Evolutionary conservation across 2,329 filamentous ascomycete species (phyloP).

Genomic region (Exophiala xenobiotica): DNA sequence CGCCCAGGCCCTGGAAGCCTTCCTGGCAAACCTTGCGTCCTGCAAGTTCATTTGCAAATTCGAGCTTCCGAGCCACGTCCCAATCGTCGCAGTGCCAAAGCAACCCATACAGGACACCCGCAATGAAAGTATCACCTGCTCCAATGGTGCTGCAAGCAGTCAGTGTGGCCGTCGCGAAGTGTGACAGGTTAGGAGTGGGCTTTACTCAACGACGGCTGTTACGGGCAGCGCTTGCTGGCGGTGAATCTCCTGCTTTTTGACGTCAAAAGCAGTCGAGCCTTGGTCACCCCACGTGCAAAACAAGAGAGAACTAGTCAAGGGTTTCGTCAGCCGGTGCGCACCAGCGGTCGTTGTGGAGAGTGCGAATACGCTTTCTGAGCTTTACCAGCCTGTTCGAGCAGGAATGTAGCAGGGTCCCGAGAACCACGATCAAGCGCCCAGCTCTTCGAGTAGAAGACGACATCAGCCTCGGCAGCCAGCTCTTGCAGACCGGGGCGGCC

Average conservation of each 20-base stretch:
- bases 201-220: constrained; percentile 60
- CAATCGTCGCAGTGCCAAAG: constrained; percentile 52
- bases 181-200: constrained; percentile 27
- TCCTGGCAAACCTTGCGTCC: constrained; percentile 67
- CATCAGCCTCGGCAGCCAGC: constrained; percentile 62
- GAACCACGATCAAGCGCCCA: constrained; percentile 66
- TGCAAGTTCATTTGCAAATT: constrained; percentile 65
- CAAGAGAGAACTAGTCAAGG: constrained; percentile 50
- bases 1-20: constrained; percentile 52
- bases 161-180: neutral
- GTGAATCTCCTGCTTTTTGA: constrained; percentile 28
- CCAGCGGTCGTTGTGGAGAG: too few species aligned
- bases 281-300: constrained; percentile 61
- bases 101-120: constrained; percentile 66
- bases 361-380: constrained; percentile 48
- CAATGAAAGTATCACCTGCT: constrained; percentile 74
- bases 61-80: constrained; percentile 50
- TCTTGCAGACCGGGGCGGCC: constrained; percentile 58
- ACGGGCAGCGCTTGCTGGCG: constrained; percentile 44
- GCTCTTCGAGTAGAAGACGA: constrained; percentile 70
- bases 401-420: constrained; percentile 51
- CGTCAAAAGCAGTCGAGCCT: constrained; percentile 52
- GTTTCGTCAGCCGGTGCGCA: too few species aligned
- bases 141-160: constrained; percentile 53
- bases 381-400: constrained; percentile 46